Conservation (phyloP, 2,329 filamentous ascomycete species). For the Colletotrichum lini region DNA sequence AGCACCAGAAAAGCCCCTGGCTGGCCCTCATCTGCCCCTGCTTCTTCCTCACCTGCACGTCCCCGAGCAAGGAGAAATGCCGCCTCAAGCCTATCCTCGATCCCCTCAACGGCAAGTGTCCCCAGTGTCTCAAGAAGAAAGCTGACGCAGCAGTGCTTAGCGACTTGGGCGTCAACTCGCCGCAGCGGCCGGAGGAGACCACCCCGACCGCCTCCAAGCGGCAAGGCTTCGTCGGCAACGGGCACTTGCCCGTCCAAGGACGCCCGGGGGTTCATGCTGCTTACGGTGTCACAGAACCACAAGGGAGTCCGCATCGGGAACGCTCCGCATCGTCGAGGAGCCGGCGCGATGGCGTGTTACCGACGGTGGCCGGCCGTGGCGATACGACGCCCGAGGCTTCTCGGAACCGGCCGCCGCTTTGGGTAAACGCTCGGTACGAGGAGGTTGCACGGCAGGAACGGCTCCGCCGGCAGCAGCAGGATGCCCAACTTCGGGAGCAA, state of each 20-base stretch:
- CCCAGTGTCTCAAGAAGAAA: conserved; percentile 19
- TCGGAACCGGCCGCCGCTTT: not conserved
- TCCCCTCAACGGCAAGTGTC: conserved; percentile 18
- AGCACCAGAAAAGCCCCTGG: conserved; percentile 7
- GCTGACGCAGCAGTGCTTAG: conserved; percentile 6
- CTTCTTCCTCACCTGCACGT: not conserved
- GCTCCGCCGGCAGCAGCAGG: not conserved
- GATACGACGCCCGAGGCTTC: no score
- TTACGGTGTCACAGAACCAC: not conserved
- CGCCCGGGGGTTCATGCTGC: not conserved
- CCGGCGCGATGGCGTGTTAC: not conserved
- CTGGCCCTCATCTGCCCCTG: conserved; percentile 18
- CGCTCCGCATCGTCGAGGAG: not conserved
- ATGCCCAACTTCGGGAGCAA: not conserved
- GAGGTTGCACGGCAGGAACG: not conserved
- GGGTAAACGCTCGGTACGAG: not conserved
- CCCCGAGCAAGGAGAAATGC: not conserved
- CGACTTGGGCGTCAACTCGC: conserved; percentile 8
- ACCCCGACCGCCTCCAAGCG: not conserved
- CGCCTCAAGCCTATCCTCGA: not conserved
- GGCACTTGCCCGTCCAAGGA: not conserved
- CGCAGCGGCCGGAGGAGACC: not conserved
- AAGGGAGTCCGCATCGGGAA: not conserved
- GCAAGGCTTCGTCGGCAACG: conserved; percentile 6
- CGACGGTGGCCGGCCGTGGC: not conserved